phyloP scores from a whole-genome alignment of 176 grass and related monocot species.

The Triticum aestivum region IWGSC_CS_RefSeq_v2.1 NC_057795.1:55824593-55825092 shows the following conservation, averaged over 20 bases:
- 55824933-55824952: background rate
- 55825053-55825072: background rate
- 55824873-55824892: background rate
- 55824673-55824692: background rate
- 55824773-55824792: background rate
- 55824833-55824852: background rate
- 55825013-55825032: background rate
- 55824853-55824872: background rate
- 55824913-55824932: background rate
- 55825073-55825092: background rate
- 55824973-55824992: background rate
- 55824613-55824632: background rate
- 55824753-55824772: background rate
- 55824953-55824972: background rate
- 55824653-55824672: background rate
- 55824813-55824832: background rate
- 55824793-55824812: background rate
- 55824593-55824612: background rate
- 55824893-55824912: background rate
- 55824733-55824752: background rate
- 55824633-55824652: background rate
- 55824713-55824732: too few relatives aligned
- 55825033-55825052: background rate
- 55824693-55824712: too few relatives aligned
- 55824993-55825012: conserved; percentile 2